A percentile compares a stretch with the other conserved stretches of the same genome.
Conservation (phyloP, 2,329 filamentous ascomycete species). For the Didymella keratinophila region DNA sequence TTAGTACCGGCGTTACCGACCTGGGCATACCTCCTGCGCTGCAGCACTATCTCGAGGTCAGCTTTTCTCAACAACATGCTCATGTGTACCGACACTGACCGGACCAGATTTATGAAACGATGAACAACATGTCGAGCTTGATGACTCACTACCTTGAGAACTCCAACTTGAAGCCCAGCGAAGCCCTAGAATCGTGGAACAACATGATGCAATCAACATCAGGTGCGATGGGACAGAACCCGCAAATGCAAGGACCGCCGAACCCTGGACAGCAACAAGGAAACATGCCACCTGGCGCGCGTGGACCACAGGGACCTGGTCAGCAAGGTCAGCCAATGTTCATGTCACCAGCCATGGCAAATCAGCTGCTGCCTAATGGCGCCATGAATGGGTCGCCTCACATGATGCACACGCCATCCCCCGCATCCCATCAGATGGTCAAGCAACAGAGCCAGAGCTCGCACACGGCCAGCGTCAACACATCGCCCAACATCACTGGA, state of each 20-base stretch:
- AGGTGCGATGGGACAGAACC: constrained; percentile 29
- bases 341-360: constrained; percentile 65
- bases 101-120: constrained; percentile 68
- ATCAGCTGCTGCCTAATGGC: constrained; percentile 60
- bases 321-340: constrained; percentile 53
- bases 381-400: constrained; percentile 60
- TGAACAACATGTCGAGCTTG: constrained; percentile 69
- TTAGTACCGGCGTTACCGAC: constrained; percentile 56
- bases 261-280: constrained; percentile 41
- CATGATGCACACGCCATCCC: constrained; percentile 57
- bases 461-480: constrained; percentile 65
- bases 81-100: constrained; percentile 22
- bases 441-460: constrained; percentile 65
- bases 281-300: constrained; percentile 41
- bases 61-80: constrained; percentile 29
- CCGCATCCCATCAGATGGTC: constrained; percentile 61
- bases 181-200: constrained; percentile 64
- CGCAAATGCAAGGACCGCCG: constrained; percentile 35
- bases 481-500: constrained; percentile 67
- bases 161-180: constrained; percentile 60
- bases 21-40: constrained; percentile 65
- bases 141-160: constrained; percentile 65
- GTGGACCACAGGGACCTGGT: constrained; percentile 43
- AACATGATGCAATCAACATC: constrained; percentile 51
- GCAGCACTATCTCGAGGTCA: constrained; percentile 69